phyloP scores from a whole-genome alignment of 2,329 filamentous ascomycete species.

The Fusarium irregulare region DNA sequence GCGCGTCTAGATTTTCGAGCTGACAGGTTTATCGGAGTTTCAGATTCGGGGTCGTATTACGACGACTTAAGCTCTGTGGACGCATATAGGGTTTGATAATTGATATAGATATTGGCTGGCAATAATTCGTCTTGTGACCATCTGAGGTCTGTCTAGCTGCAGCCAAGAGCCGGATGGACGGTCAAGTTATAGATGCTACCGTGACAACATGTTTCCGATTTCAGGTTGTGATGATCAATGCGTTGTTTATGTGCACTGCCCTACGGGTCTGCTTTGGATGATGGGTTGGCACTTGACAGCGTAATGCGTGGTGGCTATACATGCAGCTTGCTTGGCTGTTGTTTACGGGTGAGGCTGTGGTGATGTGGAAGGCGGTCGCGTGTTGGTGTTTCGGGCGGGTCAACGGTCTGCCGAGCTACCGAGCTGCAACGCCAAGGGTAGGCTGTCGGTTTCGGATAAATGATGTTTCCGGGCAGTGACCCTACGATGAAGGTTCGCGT shows the following conservation, averaged over 20 bases:
- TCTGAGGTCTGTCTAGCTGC: background rate
- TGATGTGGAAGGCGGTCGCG: background rate
- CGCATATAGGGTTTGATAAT: background rate
- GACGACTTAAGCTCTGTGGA: background rate
- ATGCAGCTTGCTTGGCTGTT: background rate
- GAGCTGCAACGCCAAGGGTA: background rate
- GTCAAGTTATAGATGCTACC: background rate
- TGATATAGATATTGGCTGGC: background rate
- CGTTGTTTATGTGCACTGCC: background rate
- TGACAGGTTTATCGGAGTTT: conserved; percentile 12
- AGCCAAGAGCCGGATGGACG: background rate
- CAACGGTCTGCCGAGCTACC: background rate
- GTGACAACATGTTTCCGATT: background rate
- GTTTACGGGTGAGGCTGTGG: background rate
- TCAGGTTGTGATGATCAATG: background rate
- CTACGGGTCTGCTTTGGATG: background rate
- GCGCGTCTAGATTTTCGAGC: background rate
- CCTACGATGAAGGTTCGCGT: background rate
- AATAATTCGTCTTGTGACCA: background rate
- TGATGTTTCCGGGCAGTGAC: background rate
- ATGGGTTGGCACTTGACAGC: background rate
- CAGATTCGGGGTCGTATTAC: conserved; percentile 5
- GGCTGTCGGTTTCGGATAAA: background rate
- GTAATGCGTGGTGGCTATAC: background rate
- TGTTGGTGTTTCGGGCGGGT: conserved; percentile 2